A percentile compares a stretch with the other conserved stretches of the same genome.
Conservation (phyloP, 2,329 filamentous ascomycete species). For the Fusarium austroafricanum region DNA sequence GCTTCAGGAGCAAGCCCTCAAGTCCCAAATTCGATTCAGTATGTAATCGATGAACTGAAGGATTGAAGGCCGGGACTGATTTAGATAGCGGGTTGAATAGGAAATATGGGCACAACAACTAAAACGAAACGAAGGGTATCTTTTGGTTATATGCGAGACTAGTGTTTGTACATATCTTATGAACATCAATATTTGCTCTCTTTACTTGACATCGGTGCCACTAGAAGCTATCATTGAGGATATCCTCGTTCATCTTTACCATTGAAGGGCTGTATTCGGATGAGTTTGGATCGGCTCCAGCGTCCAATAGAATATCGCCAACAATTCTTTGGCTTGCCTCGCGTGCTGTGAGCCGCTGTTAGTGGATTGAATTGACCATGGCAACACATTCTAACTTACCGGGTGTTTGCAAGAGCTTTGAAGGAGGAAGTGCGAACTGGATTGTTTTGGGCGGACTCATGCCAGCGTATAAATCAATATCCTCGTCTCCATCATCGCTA, state of each 20-base stretch:
- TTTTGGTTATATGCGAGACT: constrained; percentile 16
- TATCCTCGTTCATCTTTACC: constrained; percentile 72
- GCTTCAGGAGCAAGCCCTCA: constrained; percentile 46
- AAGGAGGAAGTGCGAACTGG: constrained; percentile 83
- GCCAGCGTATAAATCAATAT: constrained; percentile 71
- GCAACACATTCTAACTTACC: constrained; percentile 59
- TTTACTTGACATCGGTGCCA: neutral
- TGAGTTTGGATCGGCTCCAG: constrained; percentile 70
- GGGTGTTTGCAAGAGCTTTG: constrained; percentile 82
- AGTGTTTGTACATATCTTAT: neutral
- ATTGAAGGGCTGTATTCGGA: constrained; percentile 72
- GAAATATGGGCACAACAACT: neutral
- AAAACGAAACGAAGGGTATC: constrained; percentile 13
- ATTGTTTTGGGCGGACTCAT: constrained; percentile 95
- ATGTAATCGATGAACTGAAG: constrained; percentile 32
- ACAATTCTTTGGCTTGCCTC: constrained; percentile 86
- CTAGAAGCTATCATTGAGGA: constrained; percentile 72
- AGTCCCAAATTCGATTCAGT: constrained; percentile 45
- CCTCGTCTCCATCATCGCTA: constrained; percentile 76
- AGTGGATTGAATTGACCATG: neutral
- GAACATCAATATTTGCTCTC: neutral
- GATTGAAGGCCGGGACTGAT: neutral
- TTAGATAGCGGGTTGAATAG: neutral
- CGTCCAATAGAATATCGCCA: constrained; percentile 80
- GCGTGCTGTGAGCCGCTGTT: constrained; percentile 62